phyloP scores from a whole-genome alignment of 345 rosid genomes.

The Pugionium cornutum region DNA sequence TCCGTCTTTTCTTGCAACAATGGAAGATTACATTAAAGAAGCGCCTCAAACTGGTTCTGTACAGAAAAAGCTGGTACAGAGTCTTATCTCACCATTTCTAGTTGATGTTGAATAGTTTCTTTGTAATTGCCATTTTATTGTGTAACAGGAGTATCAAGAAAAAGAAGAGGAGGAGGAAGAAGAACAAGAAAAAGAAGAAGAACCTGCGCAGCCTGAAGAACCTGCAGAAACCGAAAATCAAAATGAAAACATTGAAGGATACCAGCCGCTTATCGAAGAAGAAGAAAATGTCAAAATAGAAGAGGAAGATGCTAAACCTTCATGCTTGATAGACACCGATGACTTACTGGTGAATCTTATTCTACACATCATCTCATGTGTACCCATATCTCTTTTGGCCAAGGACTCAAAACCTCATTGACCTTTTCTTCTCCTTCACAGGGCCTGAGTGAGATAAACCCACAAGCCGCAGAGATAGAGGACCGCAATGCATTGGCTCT shows the following conservation, averaged over 20 bases:
- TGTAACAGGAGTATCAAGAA: slow-evolving; percentile 35
- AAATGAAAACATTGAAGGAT: slow-evolving; percentile 17
- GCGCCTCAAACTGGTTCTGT: slow-evolving; percentile 65
- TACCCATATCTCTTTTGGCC: slow-evolving; percentile 27
- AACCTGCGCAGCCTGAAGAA: slow-evolving; percentile 25
- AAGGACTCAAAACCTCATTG: background rate
- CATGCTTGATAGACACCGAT: slow-evolving; percentile 38
- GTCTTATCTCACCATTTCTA: background rate
- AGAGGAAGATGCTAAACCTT: slow-evolving; percentile 33
- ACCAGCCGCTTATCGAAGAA: slow-evolving; percentile 34
- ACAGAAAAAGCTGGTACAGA: slow-evolving; percentile 76
- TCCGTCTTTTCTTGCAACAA: slow-evolving; percentile 83
- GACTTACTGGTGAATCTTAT: slow-evolving; percentile 48
- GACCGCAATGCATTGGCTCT: slow-evolving; percentile 89
- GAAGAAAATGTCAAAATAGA: slow-evolving; percentile 18
- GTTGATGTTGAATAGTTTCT: slow-evolving; percentile 4
- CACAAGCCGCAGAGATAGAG: slow-evolving; percentile 68
- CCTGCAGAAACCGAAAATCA: slow-evolving; percentile 10
- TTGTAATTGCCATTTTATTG: background rate
- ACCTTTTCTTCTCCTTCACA: slow-evolving; percentile 31
- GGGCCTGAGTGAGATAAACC: slow-evolving; percentile 75
- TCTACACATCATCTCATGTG: slow-evolving; percentile 57
- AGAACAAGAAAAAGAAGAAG: slow-evolving; percentile 13
- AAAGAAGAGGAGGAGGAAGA: slow-evolving; percentile 28
- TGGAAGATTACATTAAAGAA: slow-evolving; percentile 94